phyloP scores from a whole-genome alignment of 768 basidiomycete genomes.

The Leccinum arenicola region DNA sequence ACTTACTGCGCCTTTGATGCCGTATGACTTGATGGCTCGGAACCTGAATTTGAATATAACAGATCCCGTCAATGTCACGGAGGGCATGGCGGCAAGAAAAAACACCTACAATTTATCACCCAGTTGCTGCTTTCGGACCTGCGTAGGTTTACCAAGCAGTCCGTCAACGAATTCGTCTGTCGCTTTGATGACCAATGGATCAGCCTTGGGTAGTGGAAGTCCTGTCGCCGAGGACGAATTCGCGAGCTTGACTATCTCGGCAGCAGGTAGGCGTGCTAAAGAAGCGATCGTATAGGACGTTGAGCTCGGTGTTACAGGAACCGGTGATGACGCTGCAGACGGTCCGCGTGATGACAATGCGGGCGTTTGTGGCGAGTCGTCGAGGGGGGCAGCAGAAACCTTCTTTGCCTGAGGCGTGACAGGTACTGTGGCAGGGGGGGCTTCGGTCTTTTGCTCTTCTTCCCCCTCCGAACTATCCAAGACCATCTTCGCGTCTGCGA shows the following conservation, averaged over 20 bases:
- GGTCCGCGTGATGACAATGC: conserved; percentile 73
- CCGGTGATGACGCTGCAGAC: conserved; percentile 67
- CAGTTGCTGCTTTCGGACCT: conserved; percentile 73
- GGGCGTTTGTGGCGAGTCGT: conserved; percentile 68
- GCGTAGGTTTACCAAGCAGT: conserved; percentile 51
- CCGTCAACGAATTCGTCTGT: conserved; percentile 74
- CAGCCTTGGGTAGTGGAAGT: conserved; percentile 65
- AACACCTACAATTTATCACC: conserved; percentile 69
- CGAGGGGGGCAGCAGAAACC: conserved; percentile 34
- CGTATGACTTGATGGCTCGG: conserved; percentile 66
- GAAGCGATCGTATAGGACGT: conserved; percentile 59
- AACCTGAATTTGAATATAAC: conserved; percentile 38
- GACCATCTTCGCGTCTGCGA: conserved; percentile 79
- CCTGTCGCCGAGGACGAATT: conserved; percentile 43
- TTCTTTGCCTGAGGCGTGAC: conserved; percentile 68
- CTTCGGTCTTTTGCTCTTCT: conserved; percentile 34
- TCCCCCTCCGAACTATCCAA: conserved; percentile 70
- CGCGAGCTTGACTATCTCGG: conserved; percentile 69
- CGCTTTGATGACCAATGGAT: conserved; percentile 62
- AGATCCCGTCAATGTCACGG: conserved; percentile 15
- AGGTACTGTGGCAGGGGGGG: conserved; percentile 35
- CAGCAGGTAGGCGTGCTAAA: conserved; percentile 71
- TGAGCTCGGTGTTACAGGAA: conserved; percentile 58
- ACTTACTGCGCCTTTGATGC: conserved; percentile 77
- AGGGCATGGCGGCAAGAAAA: conserved; percentile 8